Evolutionary conservation across 805 yeast genomes (phyloP).

Genomic region (Priceomyces castillae): DNA sequence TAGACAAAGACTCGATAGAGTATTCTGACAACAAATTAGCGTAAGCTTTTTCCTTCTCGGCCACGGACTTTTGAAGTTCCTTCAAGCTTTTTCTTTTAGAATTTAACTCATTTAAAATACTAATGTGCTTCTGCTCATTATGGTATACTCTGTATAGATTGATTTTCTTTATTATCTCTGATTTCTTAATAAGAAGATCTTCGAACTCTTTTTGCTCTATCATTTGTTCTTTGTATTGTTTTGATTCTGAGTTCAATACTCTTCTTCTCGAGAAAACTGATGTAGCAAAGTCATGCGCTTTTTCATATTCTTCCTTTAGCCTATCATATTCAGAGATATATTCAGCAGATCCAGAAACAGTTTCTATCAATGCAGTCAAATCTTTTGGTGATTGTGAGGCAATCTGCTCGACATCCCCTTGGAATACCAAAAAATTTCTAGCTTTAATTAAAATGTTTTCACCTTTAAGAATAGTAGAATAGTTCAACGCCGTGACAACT

Average conservation of each 20-base stretch:
- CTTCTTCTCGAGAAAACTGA: conserved; percentile 67
- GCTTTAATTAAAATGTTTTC: conserved; percentile 88
- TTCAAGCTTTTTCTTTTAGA: conserved; percentile 37
- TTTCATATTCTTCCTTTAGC: conserved; percentile 61
- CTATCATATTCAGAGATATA: conserved; percentile 62
- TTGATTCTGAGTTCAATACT: conserved; percentile 67
- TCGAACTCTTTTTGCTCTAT: conserved; percentile 69
- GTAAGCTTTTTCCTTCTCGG: conserved; percentile 25
- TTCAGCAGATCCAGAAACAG: conserved; percentile 78
- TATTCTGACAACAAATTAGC: conserved; percentile 35
- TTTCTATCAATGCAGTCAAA: conserved; percentile 71
- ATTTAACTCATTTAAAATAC: conserved; percentile 30
- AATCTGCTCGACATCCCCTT: conserved; percentile 93
- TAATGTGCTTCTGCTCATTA: conserved; percentile 43
- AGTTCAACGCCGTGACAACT: conserved; percentile 60
- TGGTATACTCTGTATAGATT: conserved; percentile 67
- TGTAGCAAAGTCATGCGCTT: conserved; percentile 61
- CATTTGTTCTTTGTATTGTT: conserved; percentile 73
- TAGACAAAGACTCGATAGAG: conserved; percentile 44
- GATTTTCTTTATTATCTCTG: conserved; percentile 44
- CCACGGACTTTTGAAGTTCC: conserved; percentile 25
- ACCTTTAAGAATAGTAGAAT: conserved; percentile 59
- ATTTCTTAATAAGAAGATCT: conserved; percentile 48
- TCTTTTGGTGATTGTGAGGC: conserved; percentile 84
- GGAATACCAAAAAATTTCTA: conserved; percentile 88